phyloP scores from a whole-genome alignment of 2,329 filamentous ascomycete species.

The Sarocladiaceae sp. region DNA sequence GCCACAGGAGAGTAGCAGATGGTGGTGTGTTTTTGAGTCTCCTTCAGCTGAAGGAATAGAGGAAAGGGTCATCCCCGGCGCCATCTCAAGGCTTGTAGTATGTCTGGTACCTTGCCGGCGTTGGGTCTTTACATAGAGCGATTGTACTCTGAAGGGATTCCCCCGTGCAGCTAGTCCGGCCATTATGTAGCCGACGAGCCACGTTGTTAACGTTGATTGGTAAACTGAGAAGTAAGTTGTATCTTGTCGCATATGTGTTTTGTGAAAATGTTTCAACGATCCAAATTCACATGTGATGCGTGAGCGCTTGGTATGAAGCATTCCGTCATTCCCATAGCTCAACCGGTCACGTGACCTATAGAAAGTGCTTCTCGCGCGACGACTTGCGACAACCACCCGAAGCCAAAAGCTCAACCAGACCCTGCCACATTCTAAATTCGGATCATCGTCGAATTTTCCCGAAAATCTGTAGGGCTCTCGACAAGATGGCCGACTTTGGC shows the following conservation, averaged over 20 bases:
- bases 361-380: background rate
- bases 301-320: background rate
- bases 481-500: constrained; percentile 52
- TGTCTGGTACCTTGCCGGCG: constrained; percentile 25
- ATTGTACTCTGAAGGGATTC: constrained; percentile 11
- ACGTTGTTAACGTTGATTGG: constrained; percentile 1
- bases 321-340: background rate
- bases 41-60: constrained; percentile 19
- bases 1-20: constrained; percentile 12
- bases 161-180: constrained; percentile 6
- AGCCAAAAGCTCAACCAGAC: background rate
- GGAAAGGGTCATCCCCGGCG: constrained; percentile 11
- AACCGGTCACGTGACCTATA: constrained; percentile 3
- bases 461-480: no score
- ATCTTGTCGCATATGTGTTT: no score
- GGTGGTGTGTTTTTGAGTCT: constrained; percentile 19
- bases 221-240: background rate
- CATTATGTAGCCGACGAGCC: background rate
- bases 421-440: background rate
- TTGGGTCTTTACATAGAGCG: constrained; percentile 20
- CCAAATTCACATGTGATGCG: background rate
- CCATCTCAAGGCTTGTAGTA: constrained; percentile 12
- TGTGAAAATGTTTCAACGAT: background rate
- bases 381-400: constrained; percentile 1
- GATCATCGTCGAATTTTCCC: no score